Conservation (phyloP, 108 stramenopile genomes). For the Ochromonas danica region DNA sequence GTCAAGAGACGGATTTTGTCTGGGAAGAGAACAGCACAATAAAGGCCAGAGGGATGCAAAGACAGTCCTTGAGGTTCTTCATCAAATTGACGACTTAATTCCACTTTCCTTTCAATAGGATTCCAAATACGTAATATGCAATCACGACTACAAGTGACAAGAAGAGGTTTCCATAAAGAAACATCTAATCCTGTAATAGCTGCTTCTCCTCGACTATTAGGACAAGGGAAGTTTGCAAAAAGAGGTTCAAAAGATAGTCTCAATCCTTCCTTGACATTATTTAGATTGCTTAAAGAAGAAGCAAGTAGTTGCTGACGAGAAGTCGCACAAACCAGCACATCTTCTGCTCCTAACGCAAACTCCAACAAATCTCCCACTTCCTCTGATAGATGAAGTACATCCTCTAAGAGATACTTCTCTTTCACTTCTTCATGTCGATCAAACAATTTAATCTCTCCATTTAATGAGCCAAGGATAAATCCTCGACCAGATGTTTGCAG, state of each 20-base stretch:
- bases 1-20: slow-evolving; percentile 58
- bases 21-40: slow-evolving; percentile 55
- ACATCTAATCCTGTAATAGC: slow-evolving; percentile 59
- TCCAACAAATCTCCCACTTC: slow-evolving; percentile 12
- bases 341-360: neutral
- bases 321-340: neutral
- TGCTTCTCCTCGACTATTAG: slow-evolving; percentile 40
- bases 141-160: slow-evolving; percentile 61
- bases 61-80: slow-evolving; percentile 44
- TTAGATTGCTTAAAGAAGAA: slow-evolving; percentile 33
- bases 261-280: slow-evolving; percentile 20
- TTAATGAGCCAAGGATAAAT: neutral
- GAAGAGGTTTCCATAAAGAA: slow-evolving; percentile 59
- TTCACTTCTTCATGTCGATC: slow-evolving; percentile 28
- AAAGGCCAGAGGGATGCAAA: slow-evolving; percentile 62
- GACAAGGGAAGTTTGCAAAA: neutral
- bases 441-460: neutral
- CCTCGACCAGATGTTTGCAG: neutral
- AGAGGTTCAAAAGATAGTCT: slow-evolving; percentile 7
- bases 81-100: slow-evolving; percentile 48
- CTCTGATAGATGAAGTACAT: slow-evolving; percentile 8
- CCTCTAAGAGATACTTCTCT: slow-evolving; percentile 1
- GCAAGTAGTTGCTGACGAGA: slow-evolving; percentile 43
- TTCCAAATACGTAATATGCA: slow-evolving; percentile 64
- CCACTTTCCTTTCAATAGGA: slow-evolving; percentile 54